A percentile compares a stretch with the other conserved stretches of the same genome.
phyloP scores from a whole-genome alignment of 208 protist genomes.

The Naegleria gruberi region DNA sequence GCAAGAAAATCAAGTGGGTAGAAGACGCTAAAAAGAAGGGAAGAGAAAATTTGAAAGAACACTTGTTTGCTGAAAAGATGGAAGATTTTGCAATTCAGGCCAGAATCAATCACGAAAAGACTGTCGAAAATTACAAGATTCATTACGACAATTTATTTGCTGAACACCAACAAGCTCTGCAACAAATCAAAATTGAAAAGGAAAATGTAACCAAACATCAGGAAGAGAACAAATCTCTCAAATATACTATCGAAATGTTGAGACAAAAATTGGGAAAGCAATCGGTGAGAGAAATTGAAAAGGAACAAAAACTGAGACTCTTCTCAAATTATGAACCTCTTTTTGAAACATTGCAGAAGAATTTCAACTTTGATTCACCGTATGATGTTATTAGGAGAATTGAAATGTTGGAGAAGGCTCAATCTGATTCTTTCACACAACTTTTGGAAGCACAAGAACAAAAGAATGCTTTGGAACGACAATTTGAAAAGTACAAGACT shows the following conservation, averaged over 20 bases:
- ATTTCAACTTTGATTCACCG: constrained; percentile 16
- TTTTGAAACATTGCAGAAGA: constrained; percentile 3
- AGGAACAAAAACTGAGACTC: neutral
- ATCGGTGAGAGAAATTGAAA: constrained; percentile 9
- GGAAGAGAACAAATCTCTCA: constrained; percentile 22
- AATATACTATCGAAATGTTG: constrained; percentile 3
- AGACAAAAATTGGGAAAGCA: constrained; percentile 9
- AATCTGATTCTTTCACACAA: neutral
- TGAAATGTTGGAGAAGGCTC: constrained; percentile 4
- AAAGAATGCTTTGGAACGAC: neutral
- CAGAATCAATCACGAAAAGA: neutral
- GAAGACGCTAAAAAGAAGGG: neutral
- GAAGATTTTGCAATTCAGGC: neutral
- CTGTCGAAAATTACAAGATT: neutral
- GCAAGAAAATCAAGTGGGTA: neutral
- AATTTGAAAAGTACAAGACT: neutral
- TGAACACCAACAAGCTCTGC: neutral
- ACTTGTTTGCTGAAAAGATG: neutral
- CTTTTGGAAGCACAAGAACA: neutral
- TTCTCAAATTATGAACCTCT: constrained; percentile 18
- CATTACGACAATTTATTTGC: neutral
- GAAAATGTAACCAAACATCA: neutral
- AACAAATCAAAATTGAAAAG: neutral
- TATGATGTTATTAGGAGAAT: constrained; percentile 7
- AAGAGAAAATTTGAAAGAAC: neutral